Evolutionary conservation across 805 yeast genomes (phyloP).

Genomic region (Zygosaccharomyces pseudorouxii): DNA sequence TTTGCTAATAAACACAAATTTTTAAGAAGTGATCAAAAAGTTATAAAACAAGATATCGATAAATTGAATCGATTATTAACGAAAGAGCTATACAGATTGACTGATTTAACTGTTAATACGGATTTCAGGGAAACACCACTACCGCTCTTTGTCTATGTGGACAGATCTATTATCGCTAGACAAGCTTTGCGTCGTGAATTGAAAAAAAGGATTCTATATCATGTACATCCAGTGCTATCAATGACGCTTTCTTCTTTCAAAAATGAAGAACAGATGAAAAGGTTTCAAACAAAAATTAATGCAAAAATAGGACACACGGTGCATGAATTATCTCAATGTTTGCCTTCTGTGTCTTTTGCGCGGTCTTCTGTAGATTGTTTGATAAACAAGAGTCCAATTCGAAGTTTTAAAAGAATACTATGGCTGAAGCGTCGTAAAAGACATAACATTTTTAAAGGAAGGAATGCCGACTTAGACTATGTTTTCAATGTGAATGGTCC

Average conservation of each 20-base stretch:
- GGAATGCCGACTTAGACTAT: slow-evolving; percentile 24
- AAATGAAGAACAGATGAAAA: slow-evolving; percentile 13
- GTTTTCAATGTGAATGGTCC: slow-evolving; percentile 17
- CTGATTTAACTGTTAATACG: slow-evolving; percentile 21
- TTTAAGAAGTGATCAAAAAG: slow-evolving; percentile 26
- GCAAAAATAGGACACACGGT: slow-evolving; percentile 14
- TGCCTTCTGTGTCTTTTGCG: slow-evolving; percentile 25
- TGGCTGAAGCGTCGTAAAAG: slow-evolving; percentile 34
- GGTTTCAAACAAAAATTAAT: slow-evolving; percentile 18
- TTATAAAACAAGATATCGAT: slow-evolving; percentile 21
- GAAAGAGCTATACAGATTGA: slow-evolving; percentile 24
- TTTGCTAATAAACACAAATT: slow-evolving; percentile 25
- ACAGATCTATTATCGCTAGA: slow-evolving; percentile 17
- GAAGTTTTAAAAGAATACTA: slow-evolving; percentile 32
- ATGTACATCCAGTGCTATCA: slow-evolving; percentile 24
- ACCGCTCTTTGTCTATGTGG: slow-evolving; percentile 29
- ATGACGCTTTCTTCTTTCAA: slow-evolving; percentile 20
- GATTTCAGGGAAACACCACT: slow-evolving; percentile 17
- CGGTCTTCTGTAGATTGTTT: slow-evolving; percentile 28
- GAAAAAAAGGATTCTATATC: slow-evolving; percentile 20
- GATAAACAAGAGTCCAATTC: slow-evolving; percentile 25
- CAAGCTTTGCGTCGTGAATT: slow-evolving; percentile 19
- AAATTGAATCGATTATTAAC: slow-evolving; percentile 21
- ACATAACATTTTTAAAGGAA: slow-evolving; percentile 22
- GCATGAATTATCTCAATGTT: slow-evolving; percentile 15